Base-by-base conservation (phyloP, 139 green algal genomes). In the Chlamydomonas sphaeroides region DNA sequence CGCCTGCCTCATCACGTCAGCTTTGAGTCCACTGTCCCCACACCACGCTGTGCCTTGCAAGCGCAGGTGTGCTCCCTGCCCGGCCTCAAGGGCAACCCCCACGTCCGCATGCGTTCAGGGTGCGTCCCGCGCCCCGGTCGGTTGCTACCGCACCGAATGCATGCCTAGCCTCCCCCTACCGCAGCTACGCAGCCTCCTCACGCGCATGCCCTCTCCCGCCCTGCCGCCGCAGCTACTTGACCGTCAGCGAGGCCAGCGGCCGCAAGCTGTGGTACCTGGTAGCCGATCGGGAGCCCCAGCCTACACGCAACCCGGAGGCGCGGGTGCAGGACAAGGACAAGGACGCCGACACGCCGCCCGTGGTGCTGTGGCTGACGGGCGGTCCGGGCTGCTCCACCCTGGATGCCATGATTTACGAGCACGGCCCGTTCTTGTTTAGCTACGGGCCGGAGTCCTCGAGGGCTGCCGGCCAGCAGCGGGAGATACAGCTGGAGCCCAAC, bases 321-420 rank as follows among this genome's bases (percentile, higher is more conserved):
- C 33, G 51, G 30, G 35, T 21, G 4, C 15, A 68, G 41, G 56
- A 28, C 62, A 36, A 53, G 21, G 18, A 61, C 7, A 23, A 62
- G 59, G 75, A 63, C 32, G 48, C 62, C 0, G 70, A 28, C 15
- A 17, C 68, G 18, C 36, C 83, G 56, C 83, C 85, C 23, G 75
- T 92, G 36, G 6, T 92, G 33, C 69, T 92, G 65, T 92, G 88
- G 88, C 71, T 91, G 56, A 91, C 88, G 7, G 88, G 88, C 25
- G 85, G 85, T 1, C 79, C 85, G 1, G 85, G 85, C 39, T 93
- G 89, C 86, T 88, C 74, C 71, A 88, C 81, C 45, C 68, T 93
- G 75, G 88, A 92, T 56, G 92, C 91, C 17, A 90, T 94, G 76
- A 85, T 94, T 0, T 91, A 94, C 28, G 93, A 95, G 83, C 87